These are phyloP conservation scores for Dactylonectria macrodidyma DNA, from an alignment of 2,329 filamentous ascomycete species.

Conservation along the genomic window DNA sequence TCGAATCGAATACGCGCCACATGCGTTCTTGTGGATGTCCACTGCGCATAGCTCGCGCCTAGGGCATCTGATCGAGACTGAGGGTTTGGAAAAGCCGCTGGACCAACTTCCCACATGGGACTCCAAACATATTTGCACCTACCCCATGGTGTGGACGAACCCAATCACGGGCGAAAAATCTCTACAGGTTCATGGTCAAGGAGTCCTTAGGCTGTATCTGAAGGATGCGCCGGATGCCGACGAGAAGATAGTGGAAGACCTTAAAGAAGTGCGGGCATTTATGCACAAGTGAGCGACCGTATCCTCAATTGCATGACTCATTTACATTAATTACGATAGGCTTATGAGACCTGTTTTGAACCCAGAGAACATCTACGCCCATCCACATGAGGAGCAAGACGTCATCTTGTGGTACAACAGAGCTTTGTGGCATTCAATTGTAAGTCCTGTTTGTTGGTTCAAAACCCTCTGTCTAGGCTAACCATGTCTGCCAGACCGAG, in stretches of 20 bases:
- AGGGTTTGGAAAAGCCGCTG: background rate
- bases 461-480: background rate
- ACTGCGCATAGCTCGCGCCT: background rate
- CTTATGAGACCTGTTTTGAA: background rate
- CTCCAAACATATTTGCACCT: background rate
- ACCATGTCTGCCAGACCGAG: background rate
- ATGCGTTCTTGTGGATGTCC: background rate
- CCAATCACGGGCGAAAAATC: background rate
- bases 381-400: background rate
- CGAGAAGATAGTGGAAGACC: background rate
- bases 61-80: background rate
- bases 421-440: background rate
- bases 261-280: background rate
- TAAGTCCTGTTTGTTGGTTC: background rate
- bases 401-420: background rate
- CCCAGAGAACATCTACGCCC: background rate
- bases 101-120: background rate
- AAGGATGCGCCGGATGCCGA: background rate
- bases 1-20: background rate
- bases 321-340: background rate
- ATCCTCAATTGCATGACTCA: background rate
- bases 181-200: background rate
- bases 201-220: background rate
- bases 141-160: background rate
- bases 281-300: background rate